Percentiles rank a stretch among this genome's conserved stretches.
Conservation (phyloP, 495 filamentous ascomycete genomes). For the Daldinia decipiens region DNA sequence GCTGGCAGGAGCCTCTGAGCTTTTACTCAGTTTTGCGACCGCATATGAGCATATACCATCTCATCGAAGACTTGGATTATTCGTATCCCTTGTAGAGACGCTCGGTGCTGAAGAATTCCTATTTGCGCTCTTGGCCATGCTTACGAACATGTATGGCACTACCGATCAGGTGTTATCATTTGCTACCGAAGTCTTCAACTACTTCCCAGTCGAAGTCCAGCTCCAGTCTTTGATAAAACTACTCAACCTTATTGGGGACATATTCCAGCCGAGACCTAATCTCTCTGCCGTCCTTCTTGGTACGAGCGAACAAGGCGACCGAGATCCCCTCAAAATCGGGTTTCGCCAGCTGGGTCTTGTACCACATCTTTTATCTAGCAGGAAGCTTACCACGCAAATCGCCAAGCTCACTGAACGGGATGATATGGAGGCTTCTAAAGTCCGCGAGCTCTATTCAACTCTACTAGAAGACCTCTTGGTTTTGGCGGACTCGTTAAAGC, state of each 20-base stretch:
- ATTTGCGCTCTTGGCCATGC: constrained; percentile 75
- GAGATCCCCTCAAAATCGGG: constrained; percentile 67
- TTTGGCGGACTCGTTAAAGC: constrained; percentile 68
- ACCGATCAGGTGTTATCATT: constrained; percentile 63
- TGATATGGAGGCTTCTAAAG: constrained; percentile 67
- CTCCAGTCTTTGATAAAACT: constrained; percentile 76
- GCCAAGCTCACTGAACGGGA: constrained; percentile 61
- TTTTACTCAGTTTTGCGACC: constrained; percentile 89
- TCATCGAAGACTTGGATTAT: constrained; percentile 82
- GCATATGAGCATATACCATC: constrained; percentile 94
- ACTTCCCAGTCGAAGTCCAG: constrained; percentile 71
- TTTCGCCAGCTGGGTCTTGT: constrained; percentile 71
- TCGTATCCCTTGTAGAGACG: constrained; percentile 81
- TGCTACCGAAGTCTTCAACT: constrained; percentile 61
- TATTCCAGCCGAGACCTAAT: constrained; percentile 72
- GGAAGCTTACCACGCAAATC: constrained; percentile 60
- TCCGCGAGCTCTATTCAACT: constrained; percentile 73
- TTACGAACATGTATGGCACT: constrained; percentile 73
- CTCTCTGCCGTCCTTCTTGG: constrained; percentile 76
- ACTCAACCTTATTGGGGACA: constrained; percentile 75
- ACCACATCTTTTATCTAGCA: constrained; percentile 61
- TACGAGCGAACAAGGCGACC: constrained; percentile 68
- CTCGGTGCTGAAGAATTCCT: constrained; percentile 85
- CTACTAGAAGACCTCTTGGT: constrained; percentile 74
- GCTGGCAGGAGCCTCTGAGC: constrained; percentile 80